Evolutionary conservation across 805 yeast species (phyloP), one percentile per base, ranked within the genome.

Genomic region (Metschnikowia colocasiae): DNA sequence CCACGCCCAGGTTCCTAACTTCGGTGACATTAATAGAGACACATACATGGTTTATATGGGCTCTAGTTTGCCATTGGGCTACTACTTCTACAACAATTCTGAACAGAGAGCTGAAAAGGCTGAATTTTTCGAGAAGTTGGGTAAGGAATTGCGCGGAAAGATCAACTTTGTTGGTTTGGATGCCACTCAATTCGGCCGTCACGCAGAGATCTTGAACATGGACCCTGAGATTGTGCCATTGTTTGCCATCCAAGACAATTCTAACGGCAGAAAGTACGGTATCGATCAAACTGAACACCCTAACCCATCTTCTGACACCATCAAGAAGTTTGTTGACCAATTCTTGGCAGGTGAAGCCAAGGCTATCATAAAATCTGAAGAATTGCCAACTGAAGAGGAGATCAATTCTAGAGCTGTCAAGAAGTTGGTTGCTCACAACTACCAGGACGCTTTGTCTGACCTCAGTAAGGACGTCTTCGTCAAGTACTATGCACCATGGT

Each of bases 401-500:
- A 76, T 80, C 43, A 60, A 59, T 22, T 54, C 59, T 18, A 75
- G 74, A 44, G 81, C 85, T 45, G 92, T 85, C 40, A 73, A 75
- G 64, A 84, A 80, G 61, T 76, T 92, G 57, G 97, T 92, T 51
- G 96, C 89, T 57, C 79, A 82, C 71, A 88, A 82, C 62, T 94
- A 88, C 69, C 85, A 86, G 43, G 80, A 76, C 29, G 70, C 88
- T 50, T 78, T 88, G 45, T 68, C 67, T 26, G 82, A 83, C 59
- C 44, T 61, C 56, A 48, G 65, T 38, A 85, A 82, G 71, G 92
- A 86, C 63, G 83, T 87, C 31, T 69, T 91, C 48, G 96, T 92
- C 47, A 87, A 88, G 74, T 92, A 91, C 72, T 91, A 87, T 63
- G 97, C 98, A 41, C 95, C 95, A 71, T 91, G 97, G 97, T 90